Base-by-base conservation (phyloP, 1,139 yeast genomes). In the Yamadazyma siamensis region DNA sequence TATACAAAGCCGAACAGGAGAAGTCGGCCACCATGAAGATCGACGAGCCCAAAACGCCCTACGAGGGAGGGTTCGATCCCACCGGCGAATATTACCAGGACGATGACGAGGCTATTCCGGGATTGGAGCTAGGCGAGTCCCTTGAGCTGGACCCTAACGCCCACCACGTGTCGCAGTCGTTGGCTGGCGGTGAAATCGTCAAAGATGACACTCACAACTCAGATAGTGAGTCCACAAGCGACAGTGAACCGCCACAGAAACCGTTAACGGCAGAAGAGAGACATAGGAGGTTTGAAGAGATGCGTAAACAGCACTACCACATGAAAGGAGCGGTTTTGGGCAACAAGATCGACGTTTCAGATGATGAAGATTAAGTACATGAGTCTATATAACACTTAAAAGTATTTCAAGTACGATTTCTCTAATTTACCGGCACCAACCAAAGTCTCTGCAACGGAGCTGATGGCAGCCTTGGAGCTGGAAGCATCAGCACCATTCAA, bases 21-120 rank as follows among this genome's bases (percentile, higher is more conserved):
- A 78, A 81, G 52, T 61, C 72, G 18, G 76, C 89, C 20, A 80
- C 86, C 25, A 82, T 82, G 89, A 75, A 77, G 55, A 88, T 91
- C 30, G 95, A 87, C 47, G 98, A 91, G 57, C 98, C 98, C 21
- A 91, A 91, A 65, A 91, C 98, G 2, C 98, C 98, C 3, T 91
- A 84, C 52, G 95, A 86, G 52, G 95, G 95, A 13, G 95, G 96
- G 0, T 84, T 86, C 26, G 84, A 86, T 46, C 94, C 94, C 3
- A 74, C 77, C 35, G 75, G 79, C 9, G 96, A 89, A 44, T 94
- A 89, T 52, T 88, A 88, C 52, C 71, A 77, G 41, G 74, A 73
- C 3, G 89, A 80, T 41, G 82, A 78, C 29, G 91, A 80, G 23
- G 88, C 72, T 8, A 67, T 68, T 17, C 73, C 74, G 4, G 61